Conservation (phyloP, 176 grass and related monocot species). For the Pontederia paniculata region DNA sequence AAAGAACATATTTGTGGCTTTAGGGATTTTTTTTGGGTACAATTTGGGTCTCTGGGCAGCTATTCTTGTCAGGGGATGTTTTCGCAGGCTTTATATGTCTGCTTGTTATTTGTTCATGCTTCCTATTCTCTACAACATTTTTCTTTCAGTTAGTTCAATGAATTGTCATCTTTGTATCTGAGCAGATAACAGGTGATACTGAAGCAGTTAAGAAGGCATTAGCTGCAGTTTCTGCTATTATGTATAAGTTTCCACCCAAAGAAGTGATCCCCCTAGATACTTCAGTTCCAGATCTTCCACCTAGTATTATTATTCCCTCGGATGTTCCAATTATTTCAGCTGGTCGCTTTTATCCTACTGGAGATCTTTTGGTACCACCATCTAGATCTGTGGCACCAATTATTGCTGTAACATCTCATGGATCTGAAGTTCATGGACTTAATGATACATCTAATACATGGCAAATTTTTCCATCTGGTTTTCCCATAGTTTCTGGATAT, state of each 20-base stretch:
- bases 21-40: no score
- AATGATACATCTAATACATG: slow-evolving; percentile 40
- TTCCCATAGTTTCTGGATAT: slow-evolving; percentile 60
- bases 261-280: slow-evolving; percentile 78
- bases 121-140: slow-evolving; percentile 2
- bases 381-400: slow-evolving; percentile 35
- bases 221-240: slow-evolving; percentile 66
- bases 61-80: not conserved
- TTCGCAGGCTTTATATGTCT: not conserved
- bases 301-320: slow-evolving; percentile 77
- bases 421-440: slow-evolving; percentile 41
- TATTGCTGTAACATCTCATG: slow-evolving; percentile 38
- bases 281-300: slow-evolving; percentile 48
- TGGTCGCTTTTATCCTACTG: slow-evolving; percentile 39
- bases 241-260: slow-evolving; percentile 75
- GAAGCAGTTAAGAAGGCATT: slow-evolving; percentile 72
- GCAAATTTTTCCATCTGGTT: slow-evolving; percentile 54
- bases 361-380: slow-evolving; percentile 41
- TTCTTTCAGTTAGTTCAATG: slow-evolving; percentile 11
- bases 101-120: not conserved
- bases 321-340: slow-evolving; percentile 68
- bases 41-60: no score
- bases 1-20: no score
- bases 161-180: slow-evolving; percentile 15
- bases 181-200: slow-evolving; percentile 69